Base-by-base conservation (phyloP, 306 rosid species). In the Begonia masoniana region DNA sequence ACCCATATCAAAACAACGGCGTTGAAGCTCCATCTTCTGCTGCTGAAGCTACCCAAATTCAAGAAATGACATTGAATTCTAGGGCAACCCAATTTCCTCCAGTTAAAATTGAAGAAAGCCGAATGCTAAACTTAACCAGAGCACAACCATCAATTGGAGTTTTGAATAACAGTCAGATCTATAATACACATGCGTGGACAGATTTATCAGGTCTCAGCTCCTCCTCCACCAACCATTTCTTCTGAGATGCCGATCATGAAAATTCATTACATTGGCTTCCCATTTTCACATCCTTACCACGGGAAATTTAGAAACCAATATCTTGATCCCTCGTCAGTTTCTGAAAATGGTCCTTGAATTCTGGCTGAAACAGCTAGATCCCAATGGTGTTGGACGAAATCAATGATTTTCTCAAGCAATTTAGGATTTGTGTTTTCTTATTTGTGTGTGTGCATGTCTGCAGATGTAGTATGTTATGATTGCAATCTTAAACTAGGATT, bases 201-300 rank as follows among this genome's bases (percentile, higher is more conserved):
- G 66, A 62, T 52, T 47, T 62, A 10, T 51, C 65, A 43, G 65
- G 42, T 13, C 35, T 61, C 57, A 61, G 51, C 35, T 62, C 66
- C 26, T 43, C 65, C 6, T 61, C 66, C 15, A 54, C 46, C 21
- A 57, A 12, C 24, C 57, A 61, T 51, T 39, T 61, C 54, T 61
- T 56, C 45, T 61, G 64, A 45, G 13, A 45, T 10, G 15, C 39
- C 39, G 39, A 31, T 31, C 39, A 31, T 7, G 39, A 31, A 31
- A 31, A 31, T 31, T 21, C 24, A 21, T 21, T 21, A 21, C 24
- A 21, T 21, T 21, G 24, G 24, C 24, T 21, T 21, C 24, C 24
- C 24, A 21, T 21, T 21, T 21, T 21, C 39, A 31, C 39, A 31
- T 31, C 39, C 39, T 31, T 31, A 31, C 39, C 39, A 5, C 8